phyloP scores from a whole-genome alignment of 352 stramenopile species.

The Pythium utonaiense region DNA sequence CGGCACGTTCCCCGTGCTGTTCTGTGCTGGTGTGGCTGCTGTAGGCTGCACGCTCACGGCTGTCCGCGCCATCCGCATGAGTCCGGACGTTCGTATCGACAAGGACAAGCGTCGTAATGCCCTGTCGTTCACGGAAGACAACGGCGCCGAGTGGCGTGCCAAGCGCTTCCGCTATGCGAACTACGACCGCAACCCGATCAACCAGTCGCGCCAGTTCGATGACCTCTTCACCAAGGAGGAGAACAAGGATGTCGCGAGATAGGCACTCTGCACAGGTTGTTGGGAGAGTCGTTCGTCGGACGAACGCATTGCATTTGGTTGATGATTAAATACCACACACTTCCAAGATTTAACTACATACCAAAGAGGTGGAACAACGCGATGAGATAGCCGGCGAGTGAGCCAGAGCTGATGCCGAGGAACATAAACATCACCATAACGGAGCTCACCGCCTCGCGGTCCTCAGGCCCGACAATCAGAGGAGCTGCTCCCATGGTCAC shows the following conservation, averaged over 20 bases:
- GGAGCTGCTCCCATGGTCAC: conserved; percentile 59
- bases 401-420: conserved; percentile 40
- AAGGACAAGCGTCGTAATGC: conserved; percentile 36
- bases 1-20: conserved; percentile 43
- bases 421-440: conserved; percentile 63
- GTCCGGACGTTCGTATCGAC: conserved; percentile 41
- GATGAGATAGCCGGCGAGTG: conserved; percentile 50
- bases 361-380: conserved; percentile 44
- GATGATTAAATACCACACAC: background rate
- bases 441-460: conserved; percentile 50
- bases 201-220: conserved; percentile 63
- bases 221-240: conserved; percentile 44
- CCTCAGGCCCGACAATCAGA: conserved; percentile 44
- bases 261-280: conserved; percentile 4
- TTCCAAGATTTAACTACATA: conserved; percentile 31
- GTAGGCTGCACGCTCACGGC: conserved; percentile 27
- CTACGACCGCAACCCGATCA: conserved; percentile 52
- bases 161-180: conserved; percentile 48
- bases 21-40: conserved; percentile 35
- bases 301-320: background rate
- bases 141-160: conserved; percentile 35
- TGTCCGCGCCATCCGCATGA: conserved; percentile 27
- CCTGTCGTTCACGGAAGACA: conserved; percentile 31
- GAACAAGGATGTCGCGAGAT: conserved; percentile 42
- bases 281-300: background rate